phyloP scores from a whole-genome alignment of 192 early-diverging fungal genomes.

The Lobulomyces angularis region DNA sequence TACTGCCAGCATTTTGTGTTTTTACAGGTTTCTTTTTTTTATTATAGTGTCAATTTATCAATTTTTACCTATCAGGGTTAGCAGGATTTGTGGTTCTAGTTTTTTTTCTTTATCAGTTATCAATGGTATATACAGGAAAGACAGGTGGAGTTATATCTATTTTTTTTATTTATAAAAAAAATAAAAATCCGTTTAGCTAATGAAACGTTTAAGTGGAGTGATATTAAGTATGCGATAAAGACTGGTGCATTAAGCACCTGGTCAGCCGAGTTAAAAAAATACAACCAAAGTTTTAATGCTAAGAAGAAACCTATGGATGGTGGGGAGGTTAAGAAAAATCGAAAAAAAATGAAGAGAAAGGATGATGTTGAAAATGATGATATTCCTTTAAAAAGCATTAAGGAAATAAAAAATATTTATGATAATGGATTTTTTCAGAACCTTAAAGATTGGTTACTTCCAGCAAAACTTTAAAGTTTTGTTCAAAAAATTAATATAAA shows the following conservation, averaged over 20 bases:
- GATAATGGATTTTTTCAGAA: too few relatives aligned
- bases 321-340: too few relatives aligned
- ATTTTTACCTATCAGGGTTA: conserved; percentile 15
- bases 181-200: conserved; percentile 19
- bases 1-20: conserved; percentile 4
- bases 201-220: conserved; percentile 39
- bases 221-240: conserved; percentile 21
- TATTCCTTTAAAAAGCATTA: too few relatives aligned
- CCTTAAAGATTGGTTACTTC: too few relatives aligned
- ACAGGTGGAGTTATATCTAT: conserved; percentile 18
- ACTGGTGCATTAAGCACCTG: conserved; percentile 14
- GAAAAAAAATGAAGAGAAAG: too few relatives aligned
- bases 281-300: conserved; percentile 15
- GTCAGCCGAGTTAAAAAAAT: conserved; percentile 10
- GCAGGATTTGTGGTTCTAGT: conserved; percentile 19
- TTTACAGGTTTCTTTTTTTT: background rate
- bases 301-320: conserved; percentile 1
- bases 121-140: conserved; percentile 19
- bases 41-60: background rate
- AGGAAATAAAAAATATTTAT: too few relatives aligned
- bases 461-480: too few relatives aligned
- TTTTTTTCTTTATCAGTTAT: conserved; percentile 24
- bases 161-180: conserved; percentile 7
- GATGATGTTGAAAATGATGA: too few relatives aligned
- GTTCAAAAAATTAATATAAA: too few relatives aligned